Conservation (phyloP, 352 stramenopile species). For the Phytophthora constricta region DNA sequence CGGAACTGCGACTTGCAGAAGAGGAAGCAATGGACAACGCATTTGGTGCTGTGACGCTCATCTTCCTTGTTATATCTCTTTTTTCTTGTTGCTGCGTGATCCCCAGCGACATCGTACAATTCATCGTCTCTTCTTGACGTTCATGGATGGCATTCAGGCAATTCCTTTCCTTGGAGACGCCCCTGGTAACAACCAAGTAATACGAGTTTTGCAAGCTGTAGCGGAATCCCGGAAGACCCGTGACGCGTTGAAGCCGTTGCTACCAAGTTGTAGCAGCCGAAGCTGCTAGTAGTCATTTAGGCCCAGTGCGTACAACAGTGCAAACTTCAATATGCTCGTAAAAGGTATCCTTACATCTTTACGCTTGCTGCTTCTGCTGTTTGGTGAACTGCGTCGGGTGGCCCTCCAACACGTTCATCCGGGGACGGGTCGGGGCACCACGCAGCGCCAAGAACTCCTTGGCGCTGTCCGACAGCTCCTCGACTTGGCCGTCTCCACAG, state of each 20-base stretch:
- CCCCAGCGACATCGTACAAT: conserved; percentile 60
- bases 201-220: too few relatives aligned
- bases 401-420: conserved; percentile 76
- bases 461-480: conserved; percentile 56
- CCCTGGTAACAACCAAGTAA: too few relatives aligned
- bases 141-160: too few relatives aligned
- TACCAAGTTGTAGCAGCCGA: too few relatives aligned
- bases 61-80: conserved; percentile 69
- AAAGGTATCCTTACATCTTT: background rate
- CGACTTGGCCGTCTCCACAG: conserved; percentile 46
- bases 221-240: too few relatives aligned
- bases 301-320: too few relatives aligned
- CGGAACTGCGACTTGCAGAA: conserved; percentile 23
- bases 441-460: conserved; percentile 61
- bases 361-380: conserved; percentile 62
- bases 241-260: too few relatives aligned
- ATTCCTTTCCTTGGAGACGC: too few relatives aligned
- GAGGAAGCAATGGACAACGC: conserved; percentile 48
- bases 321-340: too few relatives aligned
- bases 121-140: too few relatives aligned
- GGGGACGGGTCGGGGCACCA: conserved; percentile 52
- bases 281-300: too few relatives aligned
- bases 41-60: conserved; percentile 46
- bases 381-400: conserved; percentile 76
- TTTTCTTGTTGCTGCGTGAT: conserved; percentile 81